phyloP scores from a whole-genome alignment of 768 basidiomycete species.

The Lyophyllum atratum region DNA sequence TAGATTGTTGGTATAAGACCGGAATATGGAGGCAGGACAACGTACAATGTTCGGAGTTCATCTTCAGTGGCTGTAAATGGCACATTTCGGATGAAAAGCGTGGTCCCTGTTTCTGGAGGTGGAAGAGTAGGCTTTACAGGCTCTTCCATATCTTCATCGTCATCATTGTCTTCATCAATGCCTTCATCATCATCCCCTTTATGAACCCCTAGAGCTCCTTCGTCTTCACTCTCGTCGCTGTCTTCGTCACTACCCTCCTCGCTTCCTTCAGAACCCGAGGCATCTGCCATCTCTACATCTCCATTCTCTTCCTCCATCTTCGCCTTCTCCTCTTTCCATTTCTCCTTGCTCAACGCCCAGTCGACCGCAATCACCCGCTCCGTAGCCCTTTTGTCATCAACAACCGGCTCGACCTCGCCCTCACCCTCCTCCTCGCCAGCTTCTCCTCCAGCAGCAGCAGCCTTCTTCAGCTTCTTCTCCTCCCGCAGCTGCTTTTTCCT shows the following conservation, averaged over 20 bases:
- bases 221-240: conserved; percentile 40
- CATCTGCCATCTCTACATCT: conserved; percentile 38
- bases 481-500: conserved; percentile 62
- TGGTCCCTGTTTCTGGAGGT: conserved; percentile 84
- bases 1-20: not conserved
- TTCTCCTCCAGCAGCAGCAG: conserved; percentile 34
- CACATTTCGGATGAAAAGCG: conserved; percentile 92
- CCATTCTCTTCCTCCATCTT: conserved; percentile 46
- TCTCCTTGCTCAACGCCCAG: conserved; percentile 94
- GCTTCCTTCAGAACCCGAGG: conserved; percentile 29
- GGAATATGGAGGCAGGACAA: conserved; percentile 7
- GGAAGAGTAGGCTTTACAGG: conserved; percentile 72
- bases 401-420: conserved; percentile 35
- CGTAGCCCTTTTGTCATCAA: conserved; percentile 34
- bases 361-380: conserved; percentile 87
- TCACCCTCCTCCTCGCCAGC: conserved; percentile 35
- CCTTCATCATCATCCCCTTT: conserved; percentile 42
- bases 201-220: conserved; percentile 47
- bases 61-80: conserved; percentile 93
- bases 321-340: conserved; percentile 81
- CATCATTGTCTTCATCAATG: conserved; percentile 33
- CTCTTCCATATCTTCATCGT: conserved; percentile 39
- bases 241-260: conserved; percentile 27
- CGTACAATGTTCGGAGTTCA: conserved; percentile 83
- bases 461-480: conserved; percentile 47